phyloP scores from a whole-genome alignment of 106 monocot genomes.

The Triglochin maritima region DNA sequence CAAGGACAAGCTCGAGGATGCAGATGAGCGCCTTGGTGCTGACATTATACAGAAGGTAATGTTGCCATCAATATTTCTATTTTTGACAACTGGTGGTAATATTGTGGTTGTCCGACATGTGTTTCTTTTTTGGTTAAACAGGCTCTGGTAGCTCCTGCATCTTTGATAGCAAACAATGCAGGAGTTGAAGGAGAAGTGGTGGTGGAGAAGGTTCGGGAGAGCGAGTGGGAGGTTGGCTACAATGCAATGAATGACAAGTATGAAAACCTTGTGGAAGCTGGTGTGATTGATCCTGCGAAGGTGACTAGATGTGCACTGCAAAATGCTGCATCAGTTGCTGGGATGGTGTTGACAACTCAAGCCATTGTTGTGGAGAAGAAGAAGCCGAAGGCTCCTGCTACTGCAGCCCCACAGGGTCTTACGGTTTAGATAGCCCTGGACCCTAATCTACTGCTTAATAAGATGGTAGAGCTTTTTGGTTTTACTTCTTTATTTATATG shows the following conservation, averaged over 20 bases:
- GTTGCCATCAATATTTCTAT: background rate
- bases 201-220: constrained; percentile 69
- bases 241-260: constrained; percentile 75
- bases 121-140: constrained; percentile 3
- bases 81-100: background rate
- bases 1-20: constrained; percentile 62
- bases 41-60: constrained; percentile 70
- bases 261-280: constrained; percentile 67
- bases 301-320: constrained; percentile 74
- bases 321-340: constrained; percentile 75
- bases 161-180: constrained; percentile 76
- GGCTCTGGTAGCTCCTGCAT: constrained; percentile 62
- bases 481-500: too few species aligned
- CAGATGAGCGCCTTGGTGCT: constrained; percentile 65
- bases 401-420: constrained; percentile 21
- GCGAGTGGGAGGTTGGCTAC: constrained; percentile 69
- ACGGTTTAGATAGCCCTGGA: background rate
- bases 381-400: constrained; percentile 38
- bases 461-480: too few species aligned
- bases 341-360: constrained; percentile 74
- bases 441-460: too few species aligned
- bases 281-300: constrained; percentile 82
- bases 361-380: constrained; percentile 85
- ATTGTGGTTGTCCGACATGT: background rate
- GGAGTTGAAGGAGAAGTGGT: constrained; percentile 90